Base-by-base conservation (phyloP, 169 alveolate genomes). In the Eimeria praecox region DNA sequence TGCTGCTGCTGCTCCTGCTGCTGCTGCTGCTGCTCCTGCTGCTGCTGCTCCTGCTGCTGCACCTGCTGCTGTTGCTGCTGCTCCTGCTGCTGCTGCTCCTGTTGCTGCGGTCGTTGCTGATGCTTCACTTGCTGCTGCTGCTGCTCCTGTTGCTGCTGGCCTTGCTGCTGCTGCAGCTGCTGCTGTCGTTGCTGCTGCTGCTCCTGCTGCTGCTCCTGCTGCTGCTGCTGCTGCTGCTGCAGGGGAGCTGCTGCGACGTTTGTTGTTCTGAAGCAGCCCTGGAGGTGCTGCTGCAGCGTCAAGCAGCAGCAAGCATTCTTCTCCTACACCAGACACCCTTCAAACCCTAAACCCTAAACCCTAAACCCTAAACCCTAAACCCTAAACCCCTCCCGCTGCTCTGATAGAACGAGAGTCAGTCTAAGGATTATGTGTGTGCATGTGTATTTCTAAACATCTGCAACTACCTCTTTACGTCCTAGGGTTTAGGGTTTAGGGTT, bases 231-330 rank as follows among this genome's bases (percentile, higher is more conserved):
- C 40, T 22, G 80, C 80, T 69, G 66, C 27, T 56, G 66, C 27
- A 56, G 24, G 66, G 46, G 80, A 10, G 35, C 27, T n/a, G 49
- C 77, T 12, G 44, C 24, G 64, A 22, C 83, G n/a, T 33, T 42
- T 56, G 90, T 62, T 14, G 64, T 30, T 2, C 66, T 56, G 8
- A 5, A 56, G n/a, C 27, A 56, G 20, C 8, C 73, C 52, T 27
- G 87, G 52, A 16, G 35, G 59, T 77, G 87, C 86, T 59, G 80
- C 77, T 56, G 75, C 94, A 69, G 94, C 94, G 30, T 33, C 38
- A 20, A 77, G 35, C 59, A 77, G 94, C 69, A 88, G 49, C 77
- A 73, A 27, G 54, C 49, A 54, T 54, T 88, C 94, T 35, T 73
- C 94, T 22, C 83, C 75, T 30, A 49, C 33, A 46, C 87, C 66